phyloP scores from a whole-genome alignment of 495 filamentous ascomycete genomes.

The Podospora pseudoanserina region DNA sequence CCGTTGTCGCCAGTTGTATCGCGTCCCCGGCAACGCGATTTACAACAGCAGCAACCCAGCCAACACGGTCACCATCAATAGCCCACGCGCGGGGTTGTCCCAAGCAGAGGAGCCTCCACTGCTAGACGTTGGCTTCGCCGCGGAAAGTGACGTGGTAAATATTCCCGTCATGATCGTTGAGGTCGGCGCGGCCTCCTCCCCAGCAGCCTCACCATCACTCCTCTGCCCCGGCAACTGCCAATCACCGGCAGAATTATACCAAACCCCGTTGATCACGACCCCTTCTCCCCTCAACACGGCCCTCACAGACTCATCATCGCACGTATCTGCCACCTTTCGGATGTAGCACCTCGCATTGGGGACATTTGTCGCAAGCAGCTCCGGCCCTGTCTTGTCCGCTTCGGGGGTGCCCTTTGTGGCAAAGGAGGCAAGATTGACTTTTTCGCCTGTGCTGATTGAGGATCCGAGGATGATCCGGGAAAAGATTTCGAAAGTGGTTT shows the following conservation, averaged over 20 bases:
- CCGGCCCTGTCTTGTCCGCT: neutral
- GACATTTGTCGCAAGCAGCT: neutral
- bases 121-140: neutral
- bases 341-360: neutral
- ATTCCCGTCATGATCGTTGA: neutral
- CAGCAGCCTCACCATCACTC: neutral
- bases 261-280: neutral
- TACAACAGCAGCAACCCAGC: neutral
- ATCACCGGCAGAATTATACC: neutral
- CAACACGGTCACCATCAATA: neutral
- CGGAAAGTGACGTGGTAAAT: neutral
- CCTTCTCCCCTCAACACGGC: neutral
- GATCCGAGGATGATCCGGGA: conserved; percentile 57
- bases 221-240: neutral
- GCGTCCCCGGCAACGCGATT: neutral
- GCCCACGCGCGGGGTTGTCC: neutral
- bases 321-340: neutral
- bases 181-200: neutral
- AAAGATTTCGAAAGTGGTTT: conserved; percentile 62
- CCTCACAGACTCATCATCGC: neutral
- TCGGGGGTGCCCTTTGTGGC: conserved; percentile 44
- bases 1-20: neutral
- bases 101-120: neutral
- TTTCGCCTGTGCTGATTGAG: conserved; percentile 58
- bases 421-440: conserved; percentile 44